Conservation (phyloP, 225 moss, liverwort and hornwort species). For the Marchantia polymorpha region DNA sequence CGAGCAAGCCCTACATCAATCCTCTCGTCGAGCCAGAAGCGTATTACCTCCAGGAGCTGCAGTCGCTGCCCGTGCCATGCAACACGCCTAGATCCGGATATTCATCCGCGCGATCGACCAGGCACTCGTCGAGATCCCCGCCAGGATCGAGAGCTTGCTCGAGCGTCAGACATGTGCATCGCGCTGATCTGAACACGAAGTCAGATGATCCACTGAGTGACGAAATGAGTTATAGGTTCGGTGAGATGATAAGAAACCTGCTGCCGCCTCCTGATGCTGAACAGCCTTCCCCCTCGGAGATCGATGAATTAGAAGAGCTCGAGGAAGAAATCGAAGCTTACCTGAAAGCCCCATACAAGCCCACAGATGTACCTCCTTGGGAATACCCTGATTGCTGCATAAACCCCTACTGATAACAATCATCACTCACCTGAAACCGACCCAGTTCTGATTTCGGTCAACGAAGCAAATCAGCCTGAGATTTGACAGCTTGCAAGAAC, state of each 20-base stretch:
- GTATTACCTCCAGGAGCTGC: slow-evolving; percentile 16
- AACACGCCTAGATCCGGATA: neutral
- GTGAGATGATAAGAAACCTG: neutral
- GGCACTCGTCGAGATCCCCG: slow-evolving; percentile 25
- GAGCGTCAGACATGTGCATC: slow-evolving; percentile 11
- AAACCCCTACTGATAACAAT: slow-evolving; percentile 4
- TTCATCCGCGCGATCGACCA: neutral
- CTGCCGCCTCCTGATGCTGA: slow-evolving; percentile 18
- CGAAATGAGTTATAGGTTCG: slow-evolving; percentile 14
- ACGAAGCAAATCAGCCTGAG: too few species aligned
- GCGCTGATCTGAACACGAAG: neutral
- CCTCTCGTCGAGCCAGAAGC: slow-evolving; percentile 26
- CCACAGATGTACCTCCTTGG: slow-evolving; percentile 15
- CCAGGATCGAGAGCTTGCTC: slow-evolving; percentile 15
- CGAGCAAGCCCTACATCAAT: slow-evolving; percentile 11
- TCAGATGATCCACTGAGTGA: slow-evolving; percentile 1
- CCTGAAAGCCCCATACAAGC: neutral
- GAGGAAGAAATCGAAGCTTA: neutral
- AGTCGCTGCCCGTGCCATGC: slow-evolving; percentile 15
- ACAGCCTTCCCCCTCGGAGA: slow-evolving; percentile 7
- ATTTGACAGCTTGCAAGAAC: too few species aligned
- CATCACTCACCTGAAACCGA: too few species aligned
- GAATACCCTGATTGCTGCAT: slow-evolving; percentile 12
- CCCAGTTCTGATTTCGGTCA: too few species aligned
- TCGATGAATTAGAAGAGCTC: neutral